These are phyloP conservation scores for Leptosphaerulina australis DNA, from an alignment of 2,329 filamentous ascomycete species.

Conservation along the genomic window DNA sequence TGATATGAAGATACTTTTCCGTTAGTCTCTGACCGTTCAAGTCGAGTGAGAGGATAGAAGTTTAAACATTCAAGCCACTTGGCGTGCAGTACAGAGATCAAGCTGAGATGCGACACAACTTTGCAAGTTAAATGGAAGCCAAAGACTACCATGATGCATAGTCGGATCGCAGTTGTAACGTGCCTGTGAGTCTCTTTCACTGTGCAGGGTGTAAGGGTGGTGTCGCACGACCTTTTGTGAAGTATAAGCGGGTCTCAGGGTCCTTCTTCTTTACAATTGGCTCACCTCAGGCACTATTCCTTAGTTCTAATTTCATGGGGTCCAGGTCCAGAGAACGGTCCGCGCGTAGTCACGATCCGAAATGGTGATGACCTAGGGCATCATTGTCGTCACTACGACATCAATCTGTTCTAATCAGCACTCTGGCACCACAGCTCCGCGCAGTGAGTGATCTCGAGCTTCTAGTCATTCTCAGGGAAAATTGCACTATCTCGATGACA, in stretches of 20 bases:
- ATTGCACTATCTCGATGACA: slow-evolving; percentile 8
- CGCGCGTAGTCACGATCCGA: slow-evolving; percentile 7
- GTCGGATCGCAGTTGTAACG: neutral
- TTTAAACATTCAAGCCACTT: no score
- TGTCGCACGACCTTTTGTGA: slow-evolving; percentile 1
- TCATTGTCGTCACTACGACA: slow-evolving; percentile 13
- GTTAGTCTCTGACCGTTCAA: no score
- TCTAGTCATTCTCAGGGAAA: neutral
- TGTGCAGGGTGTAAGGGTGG: neutral
- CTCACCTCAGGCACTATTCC: neutral
- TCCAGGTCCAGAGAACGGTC: no score
- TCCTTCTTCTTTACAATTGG: neutral
- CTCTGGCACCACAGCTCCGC: neutral
- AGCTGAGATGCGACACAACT: no score
- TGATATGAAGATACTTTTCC: no score
- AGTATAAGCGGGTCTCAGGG: slow-evolving; percentile 1
- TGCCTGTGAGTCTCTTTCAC: neutral
- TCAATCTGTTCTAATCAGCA: slow-evolving; percentile 13
- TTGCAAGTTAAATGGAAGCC: no score
- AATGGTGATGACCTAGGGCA: slow-evolving; percentile 8
- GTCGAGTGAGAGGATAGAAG: no score
- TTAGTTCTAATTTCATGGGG: slow-evolving; percentile 1
- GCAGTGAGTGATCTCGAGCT: neutral
- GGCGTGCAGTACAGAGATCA: no score
- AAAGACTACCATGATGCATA: no score